phyloP scores from a whole-genome alignment of 768 basidiomycete species.

The Xanthoconium purpureum region DNA sequence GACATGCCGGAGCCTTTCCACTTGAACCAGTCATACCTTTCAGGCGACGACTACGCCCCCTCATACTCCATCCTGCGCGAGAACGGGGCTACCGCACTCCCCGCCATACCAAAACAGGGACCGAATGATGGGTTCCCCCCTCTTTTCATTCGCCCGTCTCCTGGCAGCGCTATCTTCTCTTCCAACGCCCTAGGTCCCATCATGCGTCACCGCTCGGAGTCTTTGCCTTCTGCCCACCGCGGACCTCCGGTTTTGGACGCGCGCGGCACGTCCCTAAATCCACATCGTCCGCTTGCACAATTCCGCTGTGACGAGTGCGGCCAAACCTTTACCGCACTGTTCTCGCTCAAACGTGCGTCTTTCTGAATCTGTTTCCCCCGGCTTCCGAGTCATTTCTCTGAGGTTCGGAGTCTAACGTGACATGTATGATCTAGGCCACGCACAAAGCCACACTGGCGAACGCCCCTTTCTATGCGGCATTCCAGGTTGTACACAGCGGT shows the following conservation, averaged over 20 bases:
- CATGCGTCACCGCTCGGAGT: conserved; percentile 17
- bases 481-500: conserved; percentile 26
- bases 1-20: conserved; percentile 21
- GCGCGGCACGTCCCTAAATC: conserved; percentile 34
- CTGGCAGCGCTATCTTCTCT: neutral
- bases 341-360: conserved; percentile 33
- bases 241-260: conserved; percentile 28
- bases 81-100: neutral
- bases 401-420: too few species aligned
- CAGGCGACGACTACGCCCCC: neutral
- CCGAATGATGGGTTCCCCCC: neutral
- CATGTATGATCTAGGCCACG: conserved; percentile 23
- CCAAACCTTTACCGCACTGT: conserved; percentile 30
- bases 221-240: conserved; percentile 7
- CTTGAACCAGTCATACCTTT: conserved; percentile 8
- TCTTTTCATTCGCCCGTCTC: neutral
- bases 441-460: conserved; percentile 29
- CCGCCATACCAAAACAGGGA: conserved; percentile 10
- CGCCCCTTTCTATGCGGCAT: conserved; percentile 25
- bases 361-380: too few species aligned
- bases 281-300: conserved; percentile 29
- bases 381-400: neutral
- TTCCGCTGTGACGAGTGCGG: conserved; percentile 16
- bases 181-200: neutral
- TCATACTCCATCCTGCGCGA: conserved; percentile 20